Evolutionary conservation across 2,329 filamentous ascomycete genomes (phyloP), one percentile per base, ranked within the genome.

Genomic region (Diaporthe caulivora): DNA sequence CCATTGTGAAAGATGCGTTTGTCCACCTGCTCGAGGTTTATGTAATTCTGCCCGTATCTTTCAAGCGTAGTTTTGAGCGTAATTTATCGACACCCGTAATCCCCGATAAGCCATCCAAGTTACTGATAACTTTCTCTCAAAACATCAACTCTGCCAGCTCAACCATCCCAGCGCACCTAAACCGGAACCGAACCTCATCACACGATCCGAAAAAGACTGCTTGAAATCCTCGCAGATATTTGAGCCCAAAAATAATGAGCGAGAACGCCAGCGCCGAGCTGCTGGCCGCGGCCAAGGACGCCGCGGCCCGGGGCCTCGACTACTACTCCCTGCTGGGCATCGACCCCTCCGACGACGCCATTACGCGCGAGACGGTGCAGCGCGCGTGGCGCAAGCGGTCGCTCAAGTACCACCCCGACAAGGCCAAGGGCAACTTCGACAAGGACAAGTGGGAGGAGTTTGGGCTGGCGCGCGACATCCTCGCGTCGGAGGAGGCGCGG

Each of bases 321-420:
- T 93, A 96, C 76, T 98, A 97, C 85, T 90, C 89, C 34, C 88
- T 97, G 34, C 89, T 97, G 21, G 89, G 89, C 71, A 87, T 97
- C 65, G 86, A 91, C 72, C 86, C 91, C 26, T n/a, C 51, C 15
- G 5, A 5, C 40, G 88, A 91, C 24, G 90, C 92, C 0, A 84
- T 88, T 26, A 92, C 93, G 72, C 85, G 90, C n/a, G 93, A 95
- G 75, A 17, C 34, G 1, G 74, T 74, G 26, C 92, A 94, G 76
- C 92, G 93, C 77, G 95, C 94, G 57, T 98, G 96, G 87, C 91
- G 95, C 74, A 94, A 94, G 78, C 92, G 92, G 40, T 95, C 95
- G 4, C 87, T 98, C n/a, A 95, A 94, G 80, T 95, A 95, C 86
- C 96, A 98, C 82, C 96, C 96, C 1, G 96, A 98, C 87, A 98